These are phyloP conservation scores for Mollisia scopiformis DNA, from an alignment of 2,329 filamentous ascomycete species.

Conservation along the genomic window DNA sequence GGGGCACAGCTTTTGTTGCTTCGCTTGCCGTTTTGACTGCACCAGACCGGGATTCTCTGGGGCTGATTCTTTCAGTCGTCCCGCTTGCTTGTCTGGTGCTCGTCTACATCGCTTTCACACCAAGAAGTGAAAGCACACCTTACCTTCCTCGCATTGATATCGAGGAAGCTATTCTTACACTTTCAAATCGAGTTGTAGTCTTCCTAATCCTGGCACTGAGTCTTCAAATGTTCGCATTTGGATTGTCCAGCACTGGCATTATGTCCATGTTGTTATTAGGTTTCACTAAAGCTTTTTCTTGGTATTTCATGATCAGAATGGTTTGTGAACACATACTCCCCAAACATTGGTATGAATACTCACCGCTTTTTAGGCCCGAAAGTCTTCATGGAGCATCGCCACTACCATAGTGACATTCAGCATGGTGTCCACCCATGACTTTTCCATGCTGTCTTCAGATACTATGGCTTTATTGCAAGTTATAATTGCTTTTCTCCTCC, in stretches of 20 bases:
- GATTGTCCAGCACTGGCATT: background rate
- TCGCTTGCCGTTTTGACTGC: background rate
- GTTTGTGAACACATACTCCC: background rate
- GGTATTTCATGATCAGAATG: slow-evolving; percentile 1
- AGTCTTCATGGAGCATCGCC: slow-evolving; percentile 6
- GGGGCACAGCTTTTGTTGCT: background rate
- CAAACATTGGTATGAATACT: background rate
- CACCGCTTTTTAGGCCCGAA: background rate
- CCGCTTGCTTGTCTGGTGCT: background rate
- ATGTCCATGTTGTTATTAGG: background rate
- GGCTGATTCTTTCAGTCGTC: background rate
- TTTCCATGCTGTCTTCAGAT: slow-evolving; percentile 2
- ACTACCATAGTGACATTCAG: background rate
- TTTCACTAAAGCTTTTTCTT: slow-evolving; percentile 2
- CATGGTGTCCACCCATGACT: background rate
- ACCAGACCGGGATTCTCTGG: background rate
- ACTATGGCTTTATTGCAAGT: background rate
- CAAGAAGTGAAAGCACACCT: background rate
- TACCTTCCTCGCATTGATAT: background rate
- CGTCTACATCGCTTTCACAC: background rate
- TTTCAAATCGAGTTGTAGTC: background rate
- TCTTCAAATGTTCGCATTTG: background rate
- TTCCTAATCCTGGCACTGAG: background rate
- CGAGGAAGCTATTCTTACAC: background rate
- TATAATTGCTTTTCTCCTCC: background rate